phyloP scores from a whole-genome alignment of 192 early-diverging fungal species.

The Coemansia sp. region DNA sequence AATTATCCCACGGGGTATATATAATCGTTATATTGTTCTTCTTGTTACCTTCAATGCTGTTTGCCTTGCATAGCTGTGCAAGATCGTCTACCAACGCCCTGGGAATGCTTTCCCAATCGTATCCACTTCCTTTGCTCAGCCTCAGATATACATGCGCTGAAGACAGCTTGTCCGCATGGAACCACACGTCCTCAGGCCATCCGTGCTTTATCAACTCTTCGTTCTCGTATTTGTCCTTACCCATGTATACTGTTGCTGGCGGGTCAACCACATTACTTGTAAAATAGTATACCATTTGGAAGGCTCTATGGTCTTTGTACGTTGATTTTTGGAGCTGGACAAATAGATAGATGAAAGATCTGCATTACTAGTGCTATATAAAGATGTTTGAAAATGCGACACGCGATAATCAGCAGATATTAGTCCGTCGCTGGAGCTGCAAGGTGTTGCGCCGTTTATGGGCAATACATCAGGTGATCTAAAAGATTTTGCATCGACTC shows the following conservation, averaged over 20 bases:
- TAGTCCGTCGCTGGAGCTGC: not conserved
- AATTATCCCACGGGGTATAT: constrained; percentile 89
- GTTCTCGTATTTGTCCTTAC: constrained; percentile 98
- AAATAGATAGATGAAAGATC: too few species aligned
- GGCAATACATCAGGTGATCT: not conserved
- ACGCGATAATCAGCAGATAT: too few species aligned
- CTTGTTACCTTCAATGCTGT: constrained; percentile 97
- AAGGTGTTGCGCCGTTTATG: not conserved
- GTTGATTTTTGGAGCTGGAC: too few species aligned
- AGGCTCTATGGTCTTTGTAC: not conserved
- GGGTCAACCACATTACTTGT: constrained; percentile 67
- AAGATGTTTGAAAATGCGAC: too few species aligned
- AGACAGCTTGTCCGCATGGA: constrained; percentile 97
- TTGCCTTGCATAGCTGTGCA: constrained; percentile 96
- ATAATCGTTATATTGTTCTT: constrained; percentile 88
- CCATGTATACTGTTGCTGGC: constrained; percentile 89
- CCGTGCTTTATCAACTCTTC: constrained; percentile 95
- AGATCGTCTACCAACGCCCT: constrained; percentile 73
- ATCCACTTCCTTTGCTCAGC: constrained; percentile 51
- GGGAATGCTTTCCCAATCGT: constrained; percentile 83
- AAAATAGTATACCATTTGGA: constrained; percentile 70
- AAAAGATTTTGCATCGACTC: not conserved
- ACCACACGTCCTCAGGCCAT: constrained; percentile 91
- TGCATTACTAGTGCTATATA: too few species aligned
- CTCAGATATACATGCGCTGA: constrained; percentile 97